Conservation (phyloP, 2,329 filamentous ascomycete species). For the Diaporthe australafricana region DNA sequence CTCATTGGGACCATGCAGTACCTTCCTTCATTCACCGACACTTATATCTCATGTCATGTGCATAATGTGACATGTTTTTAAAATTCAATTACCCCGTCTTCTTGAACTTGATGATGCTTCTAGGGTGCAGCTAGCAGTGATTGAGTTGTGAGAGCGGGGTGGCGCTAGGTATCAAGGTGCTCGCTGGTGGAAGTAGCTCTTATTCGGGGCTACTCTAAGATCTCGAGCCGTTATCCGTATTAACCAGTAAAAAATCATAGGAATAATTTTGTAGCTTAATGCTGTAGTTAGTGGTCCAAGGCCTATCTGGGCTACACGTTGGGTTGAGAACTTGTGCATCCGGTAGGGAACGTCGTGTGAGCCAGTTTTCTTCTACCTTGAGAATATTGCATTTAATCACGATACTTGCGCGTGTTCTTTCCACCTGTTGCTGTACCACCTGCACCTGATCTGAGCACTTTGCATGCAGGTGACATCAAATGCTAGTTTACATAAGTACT, state of each 20-base stretch:
- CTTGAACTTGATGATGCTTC: no score
- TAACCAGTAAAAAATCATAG: background rate
- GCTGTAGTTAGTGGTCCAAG: background rate
- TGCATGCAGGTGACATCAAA: background rate
- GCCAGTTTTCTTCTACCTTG: background rate
- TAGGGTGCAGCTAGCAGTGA: background rate
- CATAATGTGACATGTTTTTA: no score
- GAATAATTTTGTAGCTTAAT: background rate
- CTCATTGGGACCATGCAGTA: no score
- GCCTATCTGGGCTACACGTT: background rate
- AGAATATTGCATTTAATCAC: background rate
- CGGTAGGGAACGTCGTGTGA: background rate
- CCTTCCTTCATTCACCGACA: no score
- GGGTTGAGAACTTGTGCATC: background rate
- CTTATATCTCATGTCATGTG: no score
- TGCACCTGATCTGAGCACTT: background rate
- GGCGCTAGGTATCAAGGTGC: background rate
- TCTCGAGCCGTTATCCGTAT: background rate
- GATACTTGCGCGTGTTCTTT: background rate
- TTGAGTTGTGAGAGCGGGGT: background rate
- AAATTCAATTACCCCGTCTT: no score
- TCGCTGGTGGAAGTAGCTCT: background rate
- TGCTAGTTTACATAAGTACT: no score
- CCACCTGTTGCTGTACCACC: background rate
- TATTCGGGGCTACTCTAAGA: background rate